Evolutionary conservation across 139 green algal genomes (phyloP).

Genomic region (Chlorella sp.): DNA sequence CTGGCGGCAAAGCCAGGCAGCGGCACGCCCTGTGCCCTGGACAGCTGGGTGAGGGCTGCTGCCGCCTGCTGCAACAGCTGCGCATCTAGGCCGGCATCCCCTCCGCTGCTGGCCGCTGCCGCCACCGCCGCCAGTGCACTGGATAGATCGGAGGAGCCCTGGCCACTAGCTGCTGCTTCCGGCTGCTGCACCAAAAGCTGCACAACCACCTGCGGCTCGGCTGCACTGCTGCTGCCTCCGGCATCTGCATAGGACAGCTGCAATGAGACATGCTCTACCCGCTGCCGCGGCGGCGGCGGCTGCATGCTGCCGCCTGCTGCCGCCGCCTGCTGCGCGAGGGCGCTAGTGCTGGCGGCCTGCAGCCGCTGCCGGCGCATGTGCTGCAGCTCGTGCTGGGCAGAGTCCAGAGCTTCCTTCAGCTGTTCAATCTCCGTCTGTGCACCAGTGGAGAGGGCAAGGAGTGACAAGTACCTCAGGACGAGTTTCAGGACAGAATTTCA

Average conservation of each 20-base stretch:
- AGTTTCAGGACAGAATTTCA: no score
- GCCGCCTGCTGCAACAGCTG: conserved; percentile 25
- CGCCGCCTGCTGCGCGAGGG: neutral
- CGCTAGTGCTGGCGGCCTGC: conserved; percentile 16
- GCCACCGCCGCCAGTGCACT: conserved; percentile 4
- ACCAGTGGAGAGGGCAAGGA: no score
- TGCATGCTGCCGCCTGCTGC: neutral
- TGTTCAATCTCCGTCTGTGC: conserved; percentile 30
- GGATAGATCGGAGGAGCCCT: neutral
- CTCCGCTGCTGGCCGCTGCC: neutral
- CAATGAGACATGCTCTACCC: neutral
- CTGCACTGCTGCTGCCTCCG: neutral
- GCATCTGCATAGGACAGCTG: neutral
- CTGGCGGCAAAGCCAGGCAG: neutral
- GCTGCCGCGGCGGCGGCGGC: conserved; percentile 16
- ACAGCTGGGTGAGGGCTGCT: neutral
- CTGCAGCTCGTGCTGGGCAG: neutral
- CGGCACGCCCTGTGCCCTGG: neutral
- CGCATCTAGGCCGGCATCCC: neutral
- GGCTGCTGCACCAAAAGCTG: neutral
- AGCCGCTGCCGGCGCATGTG: conserved; percentile 30
- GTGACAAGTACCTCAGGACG: no score
- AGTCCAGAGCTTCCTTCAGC: conserved; percentile 27
- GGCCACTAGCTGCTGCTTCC: neutral
- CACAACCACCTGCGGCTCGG: no score